Conservation (phyloP, 352 stramenopile genomes). For the Globisporangium apiculatum region DNA sequence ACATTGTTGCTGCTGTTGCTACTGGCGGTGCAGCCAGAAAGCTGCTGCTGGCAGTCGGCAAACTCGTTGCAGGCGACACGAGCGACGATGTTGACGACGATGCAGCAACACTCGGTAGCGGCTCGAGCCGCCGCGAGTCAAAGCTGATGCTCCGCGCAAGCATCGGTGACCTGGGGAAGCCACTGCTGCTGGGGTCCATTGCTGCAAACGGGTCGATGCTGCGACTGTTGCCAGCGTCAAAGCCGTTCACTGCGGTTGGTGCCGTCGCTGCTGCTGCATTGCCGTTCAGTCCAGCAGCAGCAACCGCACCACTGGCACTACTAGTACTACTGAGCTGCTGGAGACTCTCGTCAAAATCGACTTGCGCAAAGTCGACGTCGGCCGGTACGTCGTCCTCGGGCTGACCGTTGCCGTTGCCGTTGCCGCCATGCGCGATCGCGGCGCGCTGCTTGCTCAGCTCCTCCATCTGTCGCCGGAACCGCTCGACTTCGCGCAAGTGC, state of each 20-base stretch:
- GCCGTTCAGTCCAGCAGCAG: slow-evolving; percentile 2
- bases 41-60: not conserved
- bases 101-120: too few species aligned
- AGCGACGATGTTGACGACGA: not conserved
- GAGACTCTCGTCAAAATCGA: slow-evolving; percentile 11
- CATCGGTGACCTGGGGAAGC: not conserved
- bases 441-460: slow-evolving; percentile 76
- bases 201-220: not conserved
- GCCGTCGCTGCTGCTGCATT: not conserved
- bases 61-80: not conserved
- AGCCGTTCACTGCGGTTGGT: too few species aligned
- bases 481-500: slow-evolving; percentile 77
- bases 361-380: slow-evolving; percentile 9
- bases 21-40: not conserved
- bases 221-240: not conserved
- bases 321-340: not conserved
- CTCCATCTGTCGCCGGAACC: slow-evolving; percentile 78
- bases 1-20: too few species aligned
- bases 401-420: slow-evolving; percentile 22
- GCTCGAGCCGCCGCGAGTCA: slow-evolving; percentile 5
- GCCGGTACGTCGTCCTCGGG: slow-evolving; percentile 25
- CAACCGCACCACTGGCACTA: too few species aligned
- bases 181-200: not conserved
- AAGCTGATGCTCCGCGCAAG: slow-evolving; percentile 8
- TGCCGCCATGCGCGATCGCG: slow-evolving; percentile 27